A percentile compares a stretch with the other conserved stretches of the same genome.
phyloP scores from a whole-genome alignment of 495 filamentous ascomycete genomes.

The Hypomontagnella submonticulosa region DNA sequence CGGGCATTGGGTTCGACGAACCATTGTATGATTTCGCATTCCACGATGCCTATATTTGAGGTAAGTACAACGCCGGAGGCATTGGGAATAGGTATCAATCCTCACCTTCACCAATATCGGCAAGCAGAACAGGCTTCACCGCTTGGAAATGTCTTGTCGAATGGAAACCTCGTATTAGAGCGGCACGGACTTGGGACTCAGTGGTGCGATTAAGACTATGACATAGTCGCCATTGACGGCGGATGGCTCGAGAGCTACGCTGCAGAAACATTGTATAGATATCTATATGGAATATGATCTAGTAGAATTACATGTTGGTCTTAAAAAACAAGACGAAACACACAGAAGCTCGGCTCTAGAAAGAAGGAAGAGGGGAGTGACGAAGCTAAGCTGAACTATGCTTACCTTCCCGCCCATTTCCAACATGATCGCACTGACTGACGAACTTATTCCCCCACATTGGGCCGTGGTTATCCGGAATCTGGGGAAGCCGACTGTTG shows the following conservation, averaged over 20 bases:
- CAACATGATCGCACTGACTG: background rate
- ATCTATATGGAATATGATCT: conserved; percentile 12
- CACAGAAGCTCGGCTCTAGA: conserved; percentile 1
- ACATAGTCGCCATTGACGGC: conserved; percentile 54
- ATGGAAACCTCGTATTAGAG: conserved; percentile 67
- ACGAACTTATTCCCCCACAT: conserved; percentile 45
- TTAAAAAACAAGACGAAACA: conserved; percentile 1
- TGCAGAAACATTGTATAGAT: conserved; percentile 58
- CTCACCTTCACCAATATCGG: conserved; percentile 96
- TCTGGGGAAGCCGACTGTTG: conserved; percentile 49
- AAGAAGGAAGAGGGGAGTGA: conserved; percentile 30
- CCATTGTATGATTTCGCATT: conserved; percentile 99
- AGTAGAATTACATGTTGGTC: background rate
- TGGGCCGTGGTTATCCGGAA: conserved; percentile 45
- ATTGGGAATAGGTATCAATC: conserved; percentile 7
- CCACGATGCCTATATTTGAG: conserved; percentile 78
- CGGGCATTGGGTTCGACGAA: conserved; percentile 96
- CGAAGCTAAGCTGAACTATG: conserved; percentile 18
- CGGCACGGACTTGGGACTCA: conserved; percentile 45
- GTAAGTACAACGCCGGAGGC: conserved; percentile 13
- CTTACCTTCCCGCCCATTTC: conserved; percentile 25
- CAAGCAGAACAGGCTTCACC: conserved; percentile 88
- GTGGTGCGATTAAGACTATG: conserved; percentile 48
- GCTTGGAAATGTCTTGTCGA: conserved; percentile 64
- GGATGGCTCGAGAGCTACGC: conserved; percentile 54